Evolutionary conservation across 805 yeast species (phyloP), one percentile per base, ranked within the genome.

Genomic region (Lipomyces spencermartinsiae): DNA sequence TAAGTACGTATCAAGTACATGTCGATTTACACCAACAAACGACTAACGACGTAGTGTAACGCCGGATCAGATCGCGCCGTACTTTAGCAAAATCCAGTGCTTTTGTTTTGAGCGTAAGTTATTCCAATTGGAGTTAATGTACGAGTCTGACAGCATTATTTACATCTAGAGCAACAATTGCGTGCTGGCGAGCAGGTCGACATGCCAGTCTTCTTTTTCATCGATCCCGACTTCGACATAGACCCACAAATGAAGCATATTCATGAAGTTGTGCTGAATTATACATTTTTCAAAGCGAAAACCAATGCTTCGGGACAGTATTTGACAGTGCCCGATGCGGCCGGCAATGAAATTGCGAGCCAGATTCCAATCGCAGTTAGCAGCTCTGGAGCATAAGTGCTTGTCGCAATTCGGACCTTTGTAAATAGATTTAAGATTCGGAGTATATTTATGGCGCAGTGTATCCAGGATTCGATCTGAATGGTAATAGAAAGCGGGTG

Each of bases 141-240:
- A 22, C n/a, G 12, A 5, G 16, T 22, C 34, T 53, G 56, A 25
- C n/a, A 12, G 12, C n/a, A 39, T n/a, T n/a, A 19, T 43, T 25
- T 34, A 19, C 5, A 19, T 29, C 25, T 53, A 81, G 99, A 95
- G 78, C 99, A 95, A 79, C 86, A 91, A 78, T 82, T 95, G 71
- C 85, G 88, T 64, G 97, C 98, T 1, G 98, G 98, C 8, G 99
- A 95, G 80, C 98, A 95, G 77, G 97, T 95, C 19, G 99, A 95
- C 77, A 95, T 95, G 99, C 99, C 99, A 0, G 92, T 95, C 8
- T 95, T 95, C 81, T 95, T 93, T 85, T 93, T 93, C 79, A 91
- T 93, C 58, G 98, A 93, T 77, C 98, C 98, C 0, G 98, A 93
- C 73, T 94, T 90, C 79, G 95, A 95, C 58, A 87, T 88, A 67